Evolutionary conservation across 441 rosid genomes (phyloP), one percentile per base, ranked within the genome.

Genomic region (Erysimum cheiri): DNA sequence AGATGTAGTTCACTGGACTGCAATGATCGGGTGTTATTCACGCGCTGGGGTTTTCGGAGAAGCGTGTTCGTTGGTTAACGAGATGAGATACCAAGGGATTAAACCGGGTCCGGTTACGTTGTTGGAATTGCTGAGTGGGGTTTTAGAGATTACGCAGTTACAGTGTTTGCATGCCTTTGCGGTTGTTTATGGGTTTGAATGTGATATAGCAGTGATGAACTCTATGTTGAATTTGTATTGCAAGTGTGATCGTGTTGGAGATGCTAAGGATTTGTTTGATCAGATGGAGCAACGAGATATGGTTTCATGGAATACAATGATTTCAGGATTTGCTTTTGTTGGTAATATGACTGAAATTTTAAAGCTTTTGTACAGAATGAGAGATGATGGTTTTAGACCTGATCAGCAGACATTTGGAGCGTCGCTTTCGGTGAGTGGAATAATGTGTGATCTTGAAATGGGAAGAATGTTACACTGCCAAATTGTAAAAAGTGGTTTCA

Each of bases 231-330:
- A 72, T 78, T 61, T 77, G 35, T 85, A 88, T 68, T 71, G 82
- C 24, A 85, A 82, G 63, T 83, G 73, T 11, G 78, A 78, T 24
- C 26, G 78, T 56, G 59, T 85, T 2, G 71, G 48, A 65, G 85
- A 81, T 59, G 86, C 79, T 17, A 79, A 80, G 80, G 41, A 12
- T 17, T 76, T 85, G 31, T 81, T 85, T 67, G 81, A 83, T n/a
- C 56, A 55, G 37, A 83, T 85, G 84, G 72, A 76, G 40, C 63
- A 81, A 66, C 72, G 84, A 67, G 93, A 88, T 73, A 62, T 78
- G 43, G 64, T 84, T 76, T 81, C 93, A 0, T 85, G 86, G 87
- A 88, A 85, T 80, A 76, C 81, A 13, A 73, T 85, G 76, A 57
- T 85, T 64, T 74, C 84, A 0, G 82, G 85, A 11, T 81, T 76